A percentile compares a stretch with the other conserved stretches of the same genome.
phyloP scores from a whole-genome alignment of 2,329 filamentous ascomycete species.

The Trichoderma sp. region DNA sequence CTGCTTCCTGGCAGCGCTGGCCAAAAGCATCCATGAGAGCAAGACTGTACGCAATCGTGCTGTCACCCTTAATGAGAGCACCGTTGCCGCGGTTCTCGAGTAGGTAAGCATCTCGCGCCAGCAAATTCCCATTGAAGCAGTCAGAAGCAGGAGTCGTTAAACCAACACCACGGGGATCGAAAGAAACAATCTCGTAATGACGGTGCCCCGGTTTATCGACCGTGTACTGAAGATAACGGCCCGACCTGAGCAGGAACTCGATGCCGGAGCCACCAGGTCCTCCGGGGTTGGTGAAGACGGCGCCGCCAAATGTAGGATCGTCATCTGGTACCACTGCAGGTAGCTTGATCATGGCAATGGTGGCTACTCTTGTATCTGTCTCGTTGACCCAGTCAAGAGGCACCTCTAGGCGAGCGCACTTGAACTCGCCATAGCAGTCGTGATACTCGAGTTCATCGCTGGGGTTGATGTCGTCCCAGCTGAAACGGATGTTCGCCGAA shows the following conservation, averaged over 20 bases:
- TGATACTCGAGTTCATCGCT: slow-evolving; percentile 40
- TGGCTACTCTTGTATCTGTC: slow-evolving; percentile 33
- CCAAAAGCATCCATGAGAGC: slow-evolving; percentile 33
- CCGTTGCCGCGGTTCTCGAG: slow-evolving; percentile 38
- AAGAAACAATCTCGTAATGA: slow-evolving; percentile 46
- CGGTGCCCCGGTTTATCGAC: slow-evolving; percentile 32
- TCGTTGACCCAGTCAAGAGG: slow-evolving; percentile 46
- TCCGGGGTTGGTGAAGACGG: slow-evolving; percentile 48
- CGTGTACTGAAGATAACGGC: slow-evolving; percentile 33
- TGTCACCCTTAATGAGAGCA: slow-evolving; percentile 25
- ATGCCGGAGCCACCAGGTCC: slow-evolving; percentile 48
- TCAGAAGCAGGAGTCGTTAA: slow-evolving; percentile 40
- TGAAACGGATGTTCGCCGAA: slow-evolving; percentile 28
- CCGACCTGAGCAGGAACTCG: slow-evolving; percentile 29
- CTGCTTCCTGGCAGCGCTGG: slow-evolving; percentile 31
- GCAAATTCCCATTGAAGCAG: slow-evolving; percentile 38
- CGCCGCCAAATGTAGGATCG: slow-evolving; percentile 44
- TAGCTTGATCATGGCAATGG: slow-evolving; percentile 45
- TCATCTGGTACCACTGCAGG: slow-evolving; percentile 41
- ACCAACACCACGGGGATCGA: slow-evolving; percentile 47
- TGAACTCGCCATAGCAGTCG: slow-evolving; percentile 41
- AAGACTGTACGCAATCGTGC: slow-evolving; percentile 31
- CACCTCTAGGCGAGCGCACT: slow-evolving; percentile 46
- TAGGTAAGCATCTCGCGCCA: slow-evolving; percentile 34
- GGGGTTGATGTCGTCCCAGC: slow-evolving; percentile 41